Evolutionary conservation across 495 filamentous ascomycete genomes (phyloP).

Genomic region (Tuber microsphaerosporum): DNA sequence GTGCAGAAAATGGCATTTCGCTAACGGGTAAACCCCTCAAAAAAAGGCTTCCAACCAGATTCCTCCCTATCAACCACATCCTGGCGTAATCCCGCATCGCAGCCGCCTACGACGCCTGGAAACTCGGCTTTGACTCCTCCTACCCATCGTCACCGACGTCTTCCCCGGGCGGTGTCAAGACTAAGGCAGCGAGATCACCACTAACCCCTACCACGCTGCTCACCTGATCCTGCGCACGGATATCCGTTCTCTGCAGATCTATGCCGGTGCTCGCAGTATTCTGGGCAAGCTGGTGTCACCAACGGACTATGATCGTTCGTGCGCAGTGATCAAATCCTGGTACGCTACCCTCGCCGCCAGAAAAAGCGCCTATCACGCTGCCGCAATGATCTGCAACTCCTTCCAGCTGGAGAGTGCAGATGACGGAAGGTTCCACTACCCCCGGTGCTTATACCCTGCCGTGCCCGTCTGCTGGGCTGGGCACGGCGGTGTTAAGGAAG

Average conservation of each 20-base stretch:
- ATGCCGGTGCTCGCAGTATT: conserved; percentile 51
- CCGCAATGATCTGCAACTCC: conserved; percentile 45
- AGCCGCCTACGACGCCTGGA: conserved; percentile 51
- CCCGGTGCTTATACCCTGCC: conserved; percentile 52
- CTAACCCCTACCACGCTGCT: conserved; percentile 49
- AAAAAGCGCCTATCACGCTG: conserved; percentile 48
- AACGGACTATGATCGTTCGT: conserved; percentile 47
- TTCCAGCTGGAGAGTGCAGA: conserved; percentile 48
- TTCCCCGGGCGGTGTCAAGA: conserved; percentile 14
- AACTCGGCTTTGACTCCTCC: conserved; percentile 48
- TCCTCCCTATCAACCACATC: conserved; percentile 19
- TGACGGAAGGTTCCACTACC: conserved; percentile 51
- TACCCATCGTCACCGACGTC: conserved; percentile 42
- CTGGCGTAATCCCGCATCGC: conserved; percentile 50
- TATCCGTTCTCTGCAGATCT: conserved; percentile 53
- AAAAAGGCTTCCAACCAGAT: neutral
- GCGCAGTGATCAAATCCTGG: conserved; percentile 47
- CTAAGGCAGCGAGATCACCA: neutral
- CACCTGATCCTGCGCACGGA: conserved; percentile 50
- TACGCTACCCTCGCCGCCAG: conserved; percentile 20
- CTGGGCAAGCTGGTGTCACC: conserved; percentile 47
- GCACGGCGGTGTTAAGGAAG: conserved; percentile 36
- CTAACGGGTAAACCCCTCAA: conserved; percentile 11
- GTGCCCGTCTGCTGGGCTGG: conserved; percentile 52
- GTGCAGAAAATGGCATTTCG: neutral